Conservation (phyloP, 2,329 filamentous ascomycete species). For the Neurospora sp. region DNA sequence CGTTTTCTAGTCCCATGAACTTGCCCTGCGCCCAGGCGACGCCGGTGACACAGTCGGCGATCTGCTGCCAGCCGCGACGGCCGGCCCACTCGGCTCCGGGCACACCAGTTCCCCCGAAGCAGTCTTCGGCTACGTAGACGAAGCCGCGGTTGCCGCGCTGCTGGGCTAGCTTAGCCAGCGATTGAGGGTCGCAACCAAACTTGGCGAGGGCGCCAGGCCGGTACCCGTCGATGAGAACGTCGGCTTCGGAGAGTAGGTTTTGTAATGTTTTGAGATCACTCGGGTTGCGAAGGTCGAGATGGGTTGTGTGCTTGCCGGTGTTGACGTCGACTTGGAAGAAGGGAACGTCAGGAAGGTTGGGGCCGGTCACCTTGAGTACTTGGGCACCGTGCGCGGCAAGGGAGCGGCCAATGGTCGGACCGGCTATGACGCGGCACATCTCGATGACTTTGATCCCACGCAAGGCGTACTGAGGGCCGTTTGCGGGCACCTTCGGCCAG, state of each 20-base stretch:
- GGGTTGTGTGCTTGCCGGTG: constrained; percentile 57
- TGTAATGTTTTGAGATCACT: constrained; percentile 48
- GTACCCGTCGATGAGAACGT: constrained; percentile 59
- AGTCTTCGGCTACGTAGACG: constrained; percentile 62
- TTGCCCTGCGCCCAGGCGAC: constrained; percentile 53
- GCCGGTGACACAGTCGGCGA: constrained; percentile 56
- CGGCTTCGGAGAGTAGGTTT: constrained; percentile 48
- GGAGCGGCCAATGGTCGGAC: constrained; percentile 60
- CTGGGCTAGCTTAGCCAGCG: constrained; percentile 41
- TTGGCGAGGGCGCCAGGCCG: constrained; percentile 54
- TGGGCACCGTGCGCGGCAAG: constrained; percentile 68
- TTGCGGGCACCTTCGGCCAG: constrained; percentile 25
- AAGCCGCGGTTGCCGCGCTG: constrained; percentile 47
- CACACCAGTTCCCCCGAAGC: constrained; percentile 51
- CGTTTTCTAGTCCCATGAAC: constrained; percentile 46
- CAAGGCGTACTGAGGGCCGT: constrained; percentile 27
- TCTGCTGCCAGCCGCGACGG: constrained; percentile 63
- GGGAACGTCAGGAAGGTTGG: constrained; percentile 58
- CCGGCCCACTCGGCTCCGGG: constrained; percentile 46
- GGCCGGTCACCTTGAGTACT: constrained; percentile 62
- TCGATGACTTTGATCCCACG: constrained; percentile 64
- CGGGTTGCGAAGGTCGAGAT: constrained; percentile 48
- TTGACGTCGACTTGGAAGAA: constrained; percentile 67
- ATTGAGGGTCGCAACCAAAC: constrained; percentile 52
- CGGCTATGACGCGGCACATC: constrained; percentile 66